phyloP scores from a whole-genome alignment of 768 basidiomycete species.

The Boletus vinaceobasis region DNA sequence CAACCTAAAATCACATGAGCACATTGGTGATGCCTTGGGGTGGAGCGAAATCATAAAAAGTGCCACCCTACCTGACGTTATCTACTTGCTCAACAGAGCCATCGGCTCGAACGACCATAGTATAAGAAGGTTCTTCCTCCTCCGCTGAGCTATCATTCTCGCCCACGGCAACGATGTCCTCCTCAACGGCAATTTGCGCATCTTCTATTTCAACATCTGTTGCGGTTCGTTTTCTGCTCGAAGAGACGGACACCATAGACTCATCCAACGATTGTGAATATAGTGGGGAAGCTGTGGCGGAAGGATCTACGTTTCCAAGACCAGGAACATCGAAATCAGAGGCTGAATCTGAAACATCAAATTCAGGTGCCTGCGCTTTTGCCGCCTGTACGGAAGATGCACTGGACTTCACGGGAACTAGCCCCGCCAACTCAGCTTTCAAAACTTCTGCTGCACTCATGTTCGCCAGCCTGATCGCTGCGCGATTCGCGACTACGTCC shows the following conservation, averaged over 20 bases:
- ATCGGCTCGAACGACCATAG: conserved; percentile 80
- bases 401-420: conserved; percentile 39
- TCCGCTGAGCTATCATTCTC: conserved; percentile 45
- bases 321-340: conserved; percentile 36
- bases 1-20: conserved; percentile 47
- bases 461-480: conserved; percentile 92
- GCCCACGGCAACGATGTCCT: conserved; percentile 18
- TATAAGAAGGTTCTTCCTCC: conserved; percentile 47
- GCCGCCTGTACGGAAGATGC: conserved; percentile 20
- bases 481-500: conserved; percentile 86
- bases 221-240: conserved; percentile 45
- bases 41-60: not conserved
- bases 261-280: conserved; percentile 23
- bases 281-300: conserved; percentile 12
- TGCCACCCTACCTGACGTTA: conserved; percentile 71
- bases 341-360: conserved; percentile 24
- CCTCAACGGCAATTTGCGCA: conserved; percentile 29
- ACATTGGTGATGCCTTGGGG: not conserved
- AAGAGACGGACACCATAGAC: conserved; percentile 5
- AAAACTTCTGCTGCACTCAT: conserved; percentile 93
- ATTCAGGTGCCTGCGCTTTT: conserved; percentile 35
- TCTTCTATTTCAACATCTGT: conserved; percentile 44
- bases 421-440: conserved; percentile 80
- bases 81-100: conserved; percentile 95
- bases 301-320: conserved; percentile 28